These are phyloP conservation scores for Glutinoglossum americanum DNA, from an alignment of 495 filamentous ascomycete genomes.

Conservation along the genomic window DNA sequence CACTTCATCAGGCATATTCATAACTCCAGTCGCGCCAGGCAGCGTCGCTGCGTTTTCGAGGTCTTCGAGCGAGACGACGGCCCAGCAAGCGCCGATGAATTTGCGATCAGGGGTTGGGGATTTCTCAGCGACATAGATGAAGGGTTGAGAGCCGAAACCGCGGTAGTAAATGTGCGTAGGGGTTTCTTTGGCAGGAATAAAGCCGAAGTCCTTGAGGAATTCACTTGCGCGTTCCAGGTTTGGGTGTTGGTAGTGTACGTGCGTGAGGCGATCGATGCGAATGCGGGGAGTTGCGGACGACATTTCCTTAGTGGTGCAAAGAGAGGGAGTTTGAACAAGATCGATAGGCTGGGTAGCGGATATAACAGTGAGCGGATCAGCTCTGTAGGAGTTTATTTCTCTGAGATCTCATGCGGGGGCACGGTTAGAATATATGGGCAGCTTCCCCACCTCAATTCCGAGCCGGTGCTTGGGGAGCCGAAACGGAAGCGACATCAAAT, in stretches of 20 bases:
- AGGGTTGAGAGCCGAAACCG: constrained; percentile 38
- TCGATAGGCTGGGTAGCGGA: too few relatives aligned
- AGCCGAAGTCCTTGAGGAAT: constrained; percentile 37
- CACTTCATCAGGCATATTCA: constrained; percentile 22
- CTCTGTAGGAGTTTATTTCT: too few relatives aligned
- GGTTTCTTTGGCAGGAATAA: constrained; percentile 22
- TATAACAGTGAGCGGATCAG: too few relatives aligned
- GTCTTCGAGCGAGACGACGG: constrained; percentile 34
- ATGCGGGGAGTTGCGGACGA: not conserved
- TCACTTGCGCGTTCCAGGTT: constrained; percentile 24
- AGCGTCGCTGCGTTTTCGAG: constrained; percentile 24
- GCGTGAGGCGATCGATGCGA: constrained; percentile 21
- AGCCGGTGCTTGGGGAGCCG: not conserved
- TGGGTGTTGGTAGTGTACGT: constrained; percentile 35
- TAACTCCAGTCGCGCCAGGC: constrained; percentile 25
- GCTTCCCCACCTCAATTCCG: not conserved
- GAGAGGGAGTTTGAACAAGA: not conserved
- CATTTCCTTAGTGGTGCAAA: not conserved
- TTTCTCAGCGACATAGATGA: constrained; percentile 27
- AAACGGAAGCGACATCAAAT: not conserved
- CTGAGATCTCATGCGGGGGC: too few relatives aligned
- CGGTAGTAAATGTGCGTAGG: constrained; percentile 33
- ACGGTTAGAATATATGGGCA: not conserved
- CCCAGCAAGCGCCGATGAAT: constrained; percentile 32
- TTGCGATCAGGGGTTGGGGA: constrained; percentile 16